Evolutionary conservation across 176 grass and related monocot genomes (phyloP), one percentile per base, ranked within the genome.

Genomic region (Ampelocalamus luodianensis): DNA sequence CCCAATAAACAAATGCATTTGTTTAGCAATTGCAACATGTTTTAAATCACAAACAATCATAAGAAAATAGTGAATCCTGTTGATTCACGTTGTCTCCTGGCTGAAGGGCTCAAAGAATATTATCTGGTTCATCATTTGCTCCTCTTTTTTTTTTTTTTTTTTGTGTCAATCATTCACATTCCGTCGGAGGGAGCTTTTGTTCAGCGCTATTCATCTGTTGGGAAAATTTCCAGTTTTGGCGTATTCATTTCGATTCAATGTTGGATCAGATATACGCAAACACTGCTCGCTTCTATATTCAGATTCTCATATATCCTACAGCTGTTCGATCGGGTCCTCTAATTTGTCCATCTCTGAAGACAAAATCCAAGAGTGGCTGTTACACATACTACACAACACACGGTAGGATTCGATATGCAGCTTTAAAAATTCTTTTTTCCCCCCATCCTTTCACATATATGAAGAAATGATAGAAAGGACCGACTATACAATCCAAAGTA

Each of bases 351-450:
- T 74, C 8, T 74, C 50, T 75, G 37, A 64, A 75, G 36, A 87
- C 78, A 81, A 58, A 74, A 87, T 81, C 85, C 10, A 73, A 42
- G 76, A 72, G 58, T 79, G 68, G 22, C 65, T 86, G 84, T 61
- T 85, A 38, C 76, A 44, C 75, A 39, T 61, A 62, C 26, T 79
- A 70, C 42, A 51, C 60, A 74, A 50, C n/a, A 63, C 27, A 66
- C 66, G 72, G 53, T 79, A 79, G 76, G 58, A 72, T 86, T 63
- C 43, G 34, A 34, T 64, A 40, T 72, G 68, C 85, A 65, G 10
- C 67, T 86, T 79, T 80, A 65, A 43, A 51, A 22, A 10, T 65
- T 65, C 39, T 38, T 48, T 40, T 61, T 58, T 23, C 14, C 10
- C 1, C 3, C 65, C n/a, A 86, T 59, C 43, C 40, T 79, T 58